Conservation (phyloP, 1,284 basidiomycete species). For the Ganoderma lucidum region DNA sequence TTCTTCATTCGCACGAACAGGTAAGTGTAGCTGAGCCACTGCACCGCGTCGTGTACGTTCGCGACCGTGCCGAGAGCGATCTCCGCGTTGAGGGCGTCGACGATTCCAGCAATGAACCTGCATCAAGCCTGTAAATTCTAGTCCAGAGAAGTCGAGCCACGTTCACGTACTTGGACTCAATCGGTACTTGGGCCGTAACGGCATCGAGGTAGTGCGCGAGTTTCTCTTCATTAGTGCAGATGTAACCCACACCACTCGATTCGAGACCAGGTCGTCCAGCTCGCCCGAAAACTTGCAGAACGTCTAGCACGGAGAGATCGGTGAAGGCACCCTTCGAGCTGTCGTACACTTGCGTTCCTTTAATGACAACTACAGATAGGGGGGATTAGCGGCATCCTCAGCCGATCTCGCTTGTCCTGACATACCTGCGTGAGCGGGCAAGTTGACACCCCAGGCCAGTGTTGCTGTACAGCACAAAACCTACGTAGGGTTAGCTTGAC, state of each 20-base stretch:
- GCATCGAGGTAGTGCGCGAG: constrained; percentile 92
- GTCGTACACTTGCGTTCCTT: constrained; percentile 98
- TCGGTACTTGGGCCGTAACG: constrained; percentile 92
- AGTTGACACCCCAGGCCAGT: constrained; percentile 98
- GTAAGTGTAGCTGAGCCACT: constrained; percentile 98
- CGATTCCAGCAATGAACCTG: constrained; percentile 88
- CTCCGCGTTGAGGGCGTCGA: constrained; percentile 96
- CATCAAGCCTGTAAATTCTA: not conserved
- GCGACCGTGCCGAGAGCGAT: constrained; percentile 95
- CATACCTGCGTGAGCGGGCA: constrained; percentile 95
- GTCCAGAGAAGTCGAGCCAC: not conserved
- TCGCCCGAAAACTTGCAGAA: constrained; percentile 97
- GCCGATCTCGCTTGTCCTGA: not conserved
- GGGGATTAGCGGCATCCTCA: not conserved
- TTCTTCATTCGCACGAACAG: constrained; percentile 95
- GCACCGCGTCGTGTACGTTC: constrained; percentile 87
- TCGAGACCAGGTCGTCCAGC: constrained; percentile 98
- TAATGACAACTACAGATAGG: constrained; percentile 82
- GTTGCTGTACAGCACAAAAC: constrained; percentile 99
- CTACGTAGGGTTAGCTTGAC: constrained; percentile 49
- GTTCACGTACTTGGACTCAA: constrained; percentile 88
- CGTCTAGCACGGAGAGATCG: constrained; percentile 95
- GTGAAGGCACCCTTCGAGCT: constrained; percentile 89
- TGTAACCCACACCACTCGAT: constrained; percentile 95
- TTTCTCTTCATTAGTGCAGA: constrained; percentile 95